Evolutionary conservation across 2,329 filamentous ascomycete species (phyloP).

Genomic region (Fusarium staphyleae): DNA sequence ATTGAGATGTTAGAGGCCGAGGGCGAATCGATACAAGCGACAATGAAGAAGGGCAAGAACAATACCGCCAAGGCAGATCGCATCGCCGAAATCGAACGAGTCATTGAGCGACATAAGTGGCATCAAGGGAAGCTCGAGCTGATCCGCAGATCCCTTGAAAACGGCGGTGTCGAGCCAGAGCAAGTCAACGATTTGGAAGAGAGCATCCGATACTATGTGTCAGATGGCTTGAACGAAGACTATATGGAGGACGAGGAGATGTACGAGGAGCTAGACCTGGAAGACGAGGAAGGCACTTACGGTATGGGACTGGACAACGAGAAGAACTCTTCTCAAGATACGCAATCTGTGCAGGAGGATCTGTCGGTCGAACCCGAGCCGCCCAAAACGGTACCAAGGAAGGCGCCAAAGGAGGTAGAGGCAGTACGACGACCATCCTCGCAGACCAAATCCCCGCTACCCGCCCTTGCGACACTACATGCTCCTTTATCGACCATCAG

Average conservation of each 20-base stretch:
- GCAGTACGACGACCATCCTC: constrained; percentile 74
- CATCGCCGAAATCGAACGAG: constrained; percentile 82
- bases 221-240: constrained; percentile 86
- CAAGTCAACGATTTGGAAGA: constrained; percentile 91
- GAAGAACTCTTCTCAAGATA: constrained; percentile 91
- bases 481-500: constrained; percentile 69
- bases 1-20: constrained; percentile 94
- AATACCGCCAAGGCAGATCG: constrained; percentile 84
- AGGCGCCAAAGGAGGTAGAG: constrained; percentile 66
- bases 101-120: constrained; percentile 95
- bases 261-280: constrained; percentile 92
- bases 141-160: constrained; percentile 87
- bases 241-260: constrained; percentile 94
- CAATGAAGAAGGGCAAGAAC: constrained; percentile 94
- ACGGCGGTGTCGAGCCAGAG: constrained; percentile 86
- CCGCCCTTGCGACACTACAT: constrained; percentile 90
- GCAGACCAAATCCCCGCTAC: constrained; percentile 91
- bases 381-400: constrained; percentile 56
- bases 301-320: constrained; percentile 84
- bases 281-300: constrained; percentile 89
- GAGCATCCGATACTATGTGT: constrained; percentile 92
- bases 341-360: constrained; percentile 91
- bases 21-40: constrained; percentile 82
- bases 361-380: constrained; percentile 63
- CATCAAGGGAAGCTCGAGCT: constrained; percentile 93